Base-by-base conservation (phyloP, 2,329 filamentous ascomycete genomes). In the Hymenotorrendiella dingleyae region DNA sequence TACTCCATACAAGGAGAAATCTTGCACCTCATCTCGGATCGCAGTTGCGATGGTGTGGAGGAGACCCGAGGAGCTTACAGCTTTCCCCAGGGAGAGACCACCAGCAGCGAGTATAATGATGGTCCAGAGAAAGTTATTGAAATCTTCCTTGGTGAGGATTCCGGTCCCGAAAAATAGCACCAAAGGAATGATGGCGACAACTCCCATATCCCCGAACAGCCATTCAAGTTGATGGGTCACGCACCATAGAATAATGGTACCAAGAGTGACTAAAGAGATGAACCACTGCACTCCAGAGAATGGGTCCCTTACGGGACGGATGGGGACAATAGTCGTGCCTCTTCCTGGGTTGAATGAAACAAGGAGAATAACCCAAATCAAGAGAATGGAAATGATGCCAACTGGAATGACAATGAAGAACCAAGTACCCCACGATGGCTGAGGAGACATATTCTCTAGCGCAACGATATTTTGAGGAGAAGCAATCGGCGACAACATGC, bases 111-210 rank as follows among this genome's bases (percentile, higher is more conserved):
- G 82, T 58, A 98, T 97, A 66, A 98, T 96, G 65, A 98, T 98
- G 16, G 94, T 98, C 93, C 93, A 98, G 28, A 96, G 84, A 65
- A 98, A 98, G 65, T 98, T 98, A 72, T 98, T 98, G 63, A 98
- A 98, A 67, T 98, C 93, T 66, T 97, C 93, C 67, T 97, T 98
- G 36, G 90, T 97, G 23, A 98, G 73, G 53, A 97, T 91, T 9
- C 93, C 93, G 2, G 89, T 90, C 42, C 93, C 93, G 57, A 98
- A 98, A 74, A 98, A 98, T 30, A 96, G 73, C 3, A 94, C 85
- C 39, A 98, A 84, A 5, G 93, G 93, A 47, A 98, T 88, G 60
- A 98, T 94, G 45, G 93, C 94, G 30, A 98, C 86, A 40, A 98
- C 90, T 40, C 93, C 93, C 93, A 98, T 98, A 61, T 98, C 91